Evolutionary conservation across 2,329 filamentous ascomycete species (phyloP), one percentile per base, ranked within the genome.

Genomic region (Fusarium praegraminearum): DNA sequence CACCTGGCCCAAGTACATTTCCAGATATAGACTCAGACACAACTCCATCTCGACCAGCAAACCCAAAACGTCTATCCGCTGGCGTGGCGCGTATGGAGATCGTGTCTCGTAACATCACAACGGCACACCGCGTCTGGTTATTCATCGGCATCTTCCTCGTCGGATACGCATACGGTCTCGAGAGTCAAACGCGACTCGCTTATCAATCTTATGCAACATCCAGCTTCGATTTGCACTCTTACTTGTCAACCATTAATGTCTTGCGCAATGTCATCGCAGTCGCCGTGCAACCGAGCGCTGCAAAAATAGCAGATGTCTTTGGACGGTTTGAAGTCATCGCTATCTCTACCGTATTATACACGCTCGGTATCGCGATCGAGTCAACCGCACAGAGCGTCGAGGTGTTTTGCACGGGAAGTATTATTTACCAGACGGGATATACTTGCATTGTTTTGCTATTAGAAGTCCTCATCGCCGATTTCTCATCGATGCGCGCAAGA

Each of bases 231-330:
- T 64, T 82, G 8, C 87, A 90, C 73, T 88, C 86, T 33, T 80
- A 87, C 49, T 78, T 89, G 5, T 82, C 87, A 0, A 89, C 88
- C 2, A 83, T 90, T 66, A 87, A 85, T 73, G 85, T 89, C 13
- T 73, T 90, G 15, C 82, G 86, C 13, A 82, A 83, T 51, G 87
- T 90, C 30, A 84, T 90, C 65, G 87, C 86, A 9, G 87, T 87
- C 36, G 87, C 87, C 4, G 84, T 85, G 5, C 78, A 88, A 79
- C 88, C 82, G 32, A 85, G 88, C 0, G 85, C 86, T 0, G 88
- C 87, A 12, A 90, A 89, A 70, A 82, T 90, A 58, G 86, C 88
- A 20, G 89, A 88, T 70, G 85, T 89, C 12, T 89, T 90, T 69
- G 89, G 89, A 22, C 83, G 89, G 61, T 81, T 87, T 22, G 87